phyloP scores from a whole-genome alignment of 192 early-diverging fungal genomes.

The Linnemannia zychae region DNA sequence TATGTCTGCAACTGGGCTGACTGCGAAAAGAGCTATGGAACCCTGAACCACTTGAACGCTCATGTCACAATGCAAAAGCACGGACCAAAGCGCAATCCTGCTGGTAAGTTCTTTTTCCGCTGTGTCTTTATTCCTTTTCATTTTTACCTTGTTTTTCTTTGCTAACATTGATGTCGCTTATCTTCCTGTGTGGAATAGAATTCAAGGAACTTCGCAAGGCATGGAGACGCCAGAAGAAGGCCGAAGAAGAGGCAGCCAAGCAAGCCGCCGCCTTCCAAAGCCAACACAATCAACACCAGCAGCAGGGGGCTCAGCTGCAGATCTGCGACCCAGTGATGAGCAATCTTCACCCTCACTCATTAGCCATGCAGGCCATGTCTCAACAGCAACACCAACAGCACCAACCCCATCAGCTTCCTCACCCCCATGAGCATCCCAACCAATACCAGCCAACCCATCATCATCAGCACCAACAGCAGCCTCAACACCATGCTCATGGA shows the following conservation, averaged over 20 bases:
- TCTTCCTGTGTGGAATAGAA: slow-evolving; percentile 50
- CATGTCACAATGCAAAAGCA: slow-evolving; percentile 79
- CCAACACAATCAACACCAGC: slow-evolving; percentile 32
- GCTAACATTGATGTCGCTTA: slow-evolving; percentile 1
- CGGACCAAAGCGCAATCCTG: slow-evolving; percentile 68
- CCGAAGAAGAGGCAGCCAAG: slow-evolving; percentile 60
- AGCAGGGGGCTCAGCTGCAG: slow-evolving; percentile 24
- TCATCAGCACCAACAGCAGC: background rate
- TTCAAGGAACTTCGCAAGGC: slow-evolving; percentile 72
- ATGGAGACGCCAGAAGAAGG: slow-evolving; percentile 70
- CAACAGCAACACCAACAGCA: slow-evolving; percentile 19
- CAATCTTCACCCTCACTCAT: slow-evolving; percentile 35
- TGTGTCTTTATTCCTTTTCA: background rate
- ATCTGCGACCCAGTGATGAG: slow-evolving; percentile 42
- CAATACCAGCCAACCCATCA: slow-evolving; percentile 25
- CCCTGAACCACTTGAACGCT: slow-evolving; percentile 77
- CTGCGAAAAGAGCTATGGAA: slow-evolving; percentile 74
- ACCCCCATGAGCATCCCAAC: slow-evolving; percentile 51
- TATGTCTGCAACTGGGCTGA: slow-evolving; percentile 70
- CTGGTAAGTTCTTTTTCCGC: slow-evolving; percentile 38
- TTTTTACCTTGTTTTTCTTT: background rate
- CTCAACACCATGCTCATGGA: slow-evolving; percentile 20
- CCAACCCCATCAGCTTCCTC: slow-evolving; percentile 46
- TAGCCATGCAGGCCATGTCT: slow-evolving; percentile 26
- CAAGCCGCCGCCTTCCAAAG: slow-evolving; percentile 34